phyloP scores from a whole-genome alignment of 805 yeast genomes.

The Metschnikowia peoriensis region DNA sequence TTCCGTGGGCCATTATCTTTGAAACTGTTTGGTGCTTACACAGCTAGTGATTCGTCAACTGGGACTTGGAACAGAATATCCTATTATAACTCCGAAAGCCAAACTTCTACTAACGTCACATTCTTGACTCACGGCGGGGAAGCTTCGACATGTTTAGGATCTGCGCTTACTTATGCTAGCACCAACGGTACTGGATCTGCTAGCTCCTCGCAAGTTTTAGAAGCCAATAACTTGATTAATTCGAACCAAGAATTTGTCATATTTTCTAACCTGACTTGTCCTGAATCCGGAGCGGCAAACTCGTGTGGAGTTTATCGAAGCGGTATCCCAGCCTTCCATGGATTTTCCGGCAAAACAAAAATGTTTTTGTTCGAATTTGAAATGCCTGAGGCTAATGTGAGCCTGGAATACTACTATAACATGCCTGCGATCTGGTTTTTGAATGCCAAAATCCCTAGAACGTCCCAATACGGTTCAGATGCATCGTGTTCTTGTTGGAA shows the following conservation, averaged over 20 bases:
- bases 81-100: conserved; percentile 51
- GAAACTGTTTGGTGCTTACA: conserved; percentile 59
- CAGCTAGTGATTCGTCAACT: conserved; percentile 35
- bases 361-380: conserved; percentile 71
- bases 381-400: conserved; percentile 56
- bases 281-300: conserved; percentile 47
- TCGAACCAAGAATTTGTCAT: conserved; percentile 63
- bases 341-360: conserved; percentile 63
- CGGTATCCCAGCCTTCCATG: conserved; percentile 76
- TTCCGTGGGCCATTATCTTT: conserved; percentile 73
- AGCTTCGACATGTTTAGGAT: conserved; percentile 62
- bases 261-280: conserved; percentile 59
- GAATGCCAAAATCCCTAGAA: conserved; percentile 71
- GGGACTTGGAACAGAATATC: conserved; percentile 59
- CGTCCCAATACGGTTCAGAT: conserved; percentile 64
- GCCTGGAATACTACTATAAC: conserved; percentile 41
- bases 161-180: conserved; percentile 62
- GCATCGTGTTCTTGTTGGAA: conserved; percentile 73
- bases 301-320: conserved; percentile 75
- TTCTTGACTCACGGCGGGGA: conserved; percentile 65
- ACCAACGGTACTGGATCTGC: conserved; percentile 55
- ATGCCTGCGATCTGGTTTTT: conserved; percentile 79
- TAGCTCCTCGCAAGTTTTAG: conserved; percentile 45
- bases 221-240: conserved; percentile 44
- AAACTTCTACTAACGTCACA: conserved; percentile 60